Base-by-base conservation (phyloP, 768 basidiomycete genomes). In the Cyclocybe cylindracea region DNA sequence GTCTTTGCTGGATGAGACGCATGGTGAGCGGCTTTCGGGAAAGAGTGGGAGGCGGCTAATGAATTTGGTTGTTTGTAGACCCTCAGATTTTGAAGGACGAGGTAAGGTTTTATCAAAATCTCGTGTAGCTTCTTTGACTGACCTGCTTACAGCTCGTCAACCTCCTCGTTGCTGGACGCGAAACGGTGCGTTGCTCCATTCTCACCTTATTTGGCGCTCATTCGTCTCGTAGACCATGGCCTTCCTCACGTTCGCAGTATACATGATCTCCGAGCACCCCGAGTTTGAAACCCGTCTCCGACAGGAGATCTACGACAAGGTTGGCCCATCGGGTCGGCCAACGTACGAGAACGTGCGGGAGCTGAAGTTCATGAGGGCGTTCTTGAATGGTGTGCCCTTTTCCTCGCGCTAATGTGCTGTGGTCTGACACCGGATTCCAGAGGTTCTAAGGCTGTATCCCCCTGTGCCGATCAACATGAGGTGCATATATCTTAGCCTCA, bases 81-180 rank as follows among this genome's bases (percentile, higher is more conserved):
- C 51, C 55, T 4, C 60, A 56, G 7, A 51, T 67, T 16, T 62
- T 84, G 24, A 73, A 71, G 48, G 81, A 82, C 48, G 66, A 69
- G 42, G 58, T 64, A 31, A 13, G 42, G 33, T 18, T 18, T 10
- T 6, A 32, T 32, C n/a, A n/a, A n/a, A n/a, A n/a, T 8, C 11
- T 29, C 41, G 31, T 14, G 14, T 37, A 5, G 9, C 8, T 24
- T 13, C 32, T 41, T 39, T n/a, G n/a, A n/a, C 37, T 19, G 5
- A 44, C 18, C 37, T 39, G 31, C 44, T 44, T 53, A 9, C 19
- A 55, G 55, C 55, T 65, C 2, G 57, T 81, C 11, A 82, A 82
- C 51, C 77, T 82, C 43, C 59, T 80, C 10, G 67, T 82, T 31
- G 81, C 82, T 10, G 80, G 79, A 10, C 71, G 80, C 29, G 83